Percentiles rank a stretch among this genome's conserved stretches.
phyloP scores from a whole-genome alignment of 371 early-diverging fungal genomes.

The Zopfochytrium polystomum region DNA sequence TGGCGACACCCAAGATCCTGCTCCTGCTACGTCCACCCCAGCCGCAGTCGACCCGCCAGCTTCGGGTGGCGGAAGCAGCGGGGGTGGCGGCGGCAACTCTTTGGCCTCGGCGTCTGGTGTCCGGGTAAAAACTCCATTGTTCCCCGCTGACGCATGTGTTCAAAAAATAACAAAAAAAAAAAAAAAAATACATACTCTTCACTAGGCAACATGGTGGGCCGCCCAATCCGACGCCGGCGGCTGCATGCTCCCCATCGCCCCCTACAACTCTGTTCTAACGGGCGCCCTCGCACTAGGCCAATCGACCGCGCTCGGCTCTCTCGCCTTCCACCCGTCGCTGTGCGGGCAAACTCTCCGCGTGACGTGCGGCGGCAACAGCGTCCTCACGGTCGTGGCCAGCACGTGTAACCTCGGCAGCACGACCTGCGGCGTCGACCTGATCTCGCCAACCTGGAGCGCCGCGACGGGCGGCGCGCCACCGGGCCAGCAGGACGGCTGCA shows the following conservation, averaged over 20 bases:
- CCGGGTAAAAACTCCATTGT: too few relatives aligned
- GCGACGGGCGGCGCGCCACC: constrained; percentile 2
- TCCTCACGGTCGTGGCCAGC: neutral
- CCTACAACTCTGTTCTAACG: neutral
- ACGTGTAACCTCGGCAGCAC: constrained; percentile 1
- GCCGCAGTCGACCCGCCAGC: too few relatives aligned
- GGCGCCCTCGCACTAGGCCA: constrained; percentile 1
- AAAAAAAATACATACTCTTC: too few relatives aligned
- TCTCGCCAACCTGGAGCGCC: constrained; percentile 1
- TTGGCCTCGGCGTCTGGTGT: too few relatives aligned
- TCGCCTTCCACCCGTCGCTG: neutral
- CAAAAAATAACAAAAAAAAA: too few relatives aligned
- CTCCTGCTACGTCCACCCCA: too few relatives aligned
- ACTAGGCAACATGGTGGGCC: constrained; percentile 4
- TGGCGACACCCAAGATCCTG: too few relatives aligned
- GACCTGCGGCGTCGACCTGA: constrained; percentile 9
- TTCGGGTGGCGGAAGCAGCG: too few relatives aligned
- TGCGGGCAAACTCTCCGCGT: constrained; percentile 1
- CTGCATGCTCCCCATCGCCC: neutral
- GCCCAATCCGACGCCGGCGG: constrained; percentile 1
- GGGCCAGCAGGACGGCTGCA: neutral
- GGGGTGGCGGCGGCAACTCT: too few relatives aligned
- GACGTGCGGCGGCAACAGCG: neutral
- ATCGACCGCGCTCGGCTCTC: neutral
- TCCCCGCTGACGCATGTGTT: too few relatives aligned